Evolutionary conservation across 108 stramenopile genomes (phyloP), one percentile per base, ranked within the genome.

Genomic region (Cyclotella baltica): DNA sequence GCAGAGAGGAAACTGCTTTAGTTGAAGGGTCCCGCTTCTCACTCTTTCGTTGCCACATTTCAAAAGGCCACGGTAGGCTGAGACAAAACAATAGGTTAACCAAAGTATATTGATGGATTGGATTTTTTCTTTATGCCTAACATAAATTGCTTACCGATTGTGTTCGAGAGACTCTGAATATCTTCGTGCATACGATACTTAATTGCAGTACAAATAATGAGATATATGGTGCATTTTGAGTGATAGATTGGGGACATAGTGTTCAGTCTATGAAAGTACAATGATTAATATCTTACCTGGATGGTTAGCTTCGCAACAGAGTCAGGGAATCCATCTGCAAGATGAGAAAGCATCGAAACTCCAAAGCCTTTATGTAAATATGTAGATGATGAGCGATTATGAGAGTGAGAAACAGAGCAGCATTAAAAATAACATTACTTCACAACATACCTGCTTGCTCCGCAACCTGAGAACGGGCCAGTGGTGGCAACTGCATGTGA

Each of bases 401-500:
- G 23, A 34, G 30, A 38, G 23, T n/a, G 22, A 18, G 46, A 64
- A 38, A 56, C 18, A 64, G 18, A 56, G 36, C 23, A 20, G 29
- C 34, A 43, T 1, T 29, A 20, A 18, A 48, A 6, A 67, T 40
- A 36, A 20, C 47, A 29, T 33, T 52, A 47, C 23, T 5, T 1
- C 20, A 5, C 35, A 13, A 67, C 91, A 65, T 78, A 90, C 94
- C 93, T 80, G 85, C 93, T 71, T 89, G 63, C 31, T 91, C 88
- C 10, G 97, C 98, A 66, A 87, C 85, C 47, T 91, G 78, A 66
- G 89, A 93, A n/a, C 59, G 73, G 8, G 98, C 96, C 19, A 99
- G 83, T 30, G 99, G 98, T 13, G 98, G 97, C 55, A 99, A 90
- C 82, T 99, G 99, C 83, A 94, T 90, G 73, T 98, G 97, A 73